Base-by-base conservation (phyloP, 2,329 filamentous ascomycete genomes). In the Trichophyton equinum region DNA sequence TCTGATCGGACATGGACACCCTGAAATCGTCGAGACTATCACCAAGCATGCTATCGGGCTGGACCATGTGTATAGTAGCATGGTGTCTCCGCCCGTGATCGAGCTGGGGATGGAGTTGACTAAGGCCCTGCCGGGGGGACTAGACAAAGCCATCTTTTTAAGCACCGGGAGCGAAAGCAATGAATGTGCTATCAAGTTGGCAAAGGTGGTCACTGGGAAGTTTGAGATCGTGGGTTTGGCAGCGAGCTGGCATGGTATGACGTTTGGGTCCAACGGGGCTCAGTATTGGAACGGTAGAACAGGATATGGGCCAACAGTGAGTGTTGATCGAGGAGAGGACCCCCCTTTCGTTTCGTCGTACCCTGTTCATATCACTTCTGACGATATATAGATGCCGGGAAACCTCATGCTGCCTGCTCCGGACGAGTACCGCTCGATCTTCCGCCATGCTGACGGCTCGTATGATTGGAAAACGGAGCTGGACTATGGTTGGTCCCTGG, bases 401-500 rank as follows among this genome's bases (percentile, higher is more conserved):
- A 78, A 81, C 61, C 74, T 84, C 3, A 77, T 76, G 0, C 77
- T 87, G 40, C 84, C 84, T 0, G 77, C 81, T 0, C 84, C 84
- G 0, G 81, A 86, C 64, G 75, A 79, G 0, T 86, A 85, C 67
- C 79, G 83, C 3, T 85, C 83, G 0, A 75, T 79, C 0, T 87
- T 87, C 69, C 77, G 81, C 8, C 77, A 79, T 40, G 22, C 78
- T 0, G 82, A 86, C 63, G 83, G 83, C 0, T 77, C 77, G 0
- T 82, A 87, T 64, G 84, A 87, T 67, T 87, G 84, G 84, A 75
- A 83, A 64, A 79, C 81, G 0, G 85, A 87, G 68, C 72, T 87
- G 13, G 78, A 83, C 9, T 86, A 81, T 65, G 83, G 82, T 3
- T 87, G 82, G 77, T 74, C 74, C 18, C 74, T 86, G 71, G 75